phyloP scores from a whole-genome alignment of 2,329 filamentous ascomycete species.

The Penicillium sp. region DNA sequence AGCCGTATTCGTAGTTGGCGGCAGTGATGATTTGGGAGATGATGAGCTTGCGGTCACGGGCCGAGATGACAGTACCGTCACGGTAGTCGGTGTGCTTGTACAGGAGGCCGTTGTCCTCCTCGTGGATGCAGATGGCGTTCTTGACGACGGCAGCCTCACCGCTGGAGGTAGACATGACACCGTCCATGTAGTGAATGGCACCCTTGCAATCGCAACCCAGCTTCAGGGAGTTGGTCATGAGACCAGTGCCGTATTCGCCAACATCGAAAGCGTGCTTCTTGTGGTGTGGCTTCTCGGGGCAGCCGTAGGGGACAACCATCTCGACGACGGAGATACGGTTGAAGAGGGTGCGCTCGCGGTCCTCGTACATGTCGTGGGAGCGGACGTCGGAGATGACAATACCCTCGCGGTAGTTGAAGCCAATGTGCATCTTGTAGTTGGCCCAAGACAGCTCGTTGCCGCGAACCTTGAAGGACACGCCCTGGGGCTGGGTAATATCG shows the following conservation, averaged over 20 bases:
- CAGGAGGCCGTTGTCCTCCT: slow-evolving; percentile 39
- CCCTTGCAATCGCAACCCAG: slow-evolving; percentile 40
- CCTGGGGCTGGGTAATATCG: slow-evolving; percentile 38
- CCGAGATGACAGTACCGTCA: slow-evolving; percentile 83
- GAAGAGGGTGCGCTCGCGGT: slow-evolving; percentile 39
- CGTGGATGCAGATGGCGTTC: slow-evolving; percentile 40
- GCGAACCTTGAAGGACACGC: slow-evolving; percentile 39
- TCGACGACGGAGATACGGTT: slow-evolving; percentile 40
- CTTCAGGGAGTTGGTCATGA: slow-evolving; percentile 40
- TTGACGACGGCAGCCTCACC: slow-evolving; percentile 35
- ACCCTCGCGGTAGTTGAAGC: slow-evolving; percentile 60
- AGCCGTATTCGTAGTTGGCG: slow-evolving; percentile 90
- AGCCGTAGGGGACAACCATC: slow-evolving; percentile 39
- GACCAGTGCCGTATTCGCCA: slow-evolving; percentile 36
- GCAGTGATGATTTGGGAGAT: slow-evolving; percentile 91
- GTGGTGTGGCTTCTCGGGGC: slow-evolving; percentile 36
- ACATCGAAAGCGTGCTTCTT: slow-evolving; percentile 40
- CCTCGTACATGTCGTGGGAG: slow-evolving; percentile 36
- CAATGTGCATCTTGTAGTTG: slow-evolving; percentile 48
- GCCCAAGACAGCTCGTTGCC: slow-evolving; percentile 40
- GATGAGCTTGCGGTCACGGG: slow-evolving; percentile 81
- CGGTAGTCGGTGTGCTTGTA: slow-evolving; percentile 88
- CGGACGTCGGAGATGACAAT: slow-evolving; percentile 60
- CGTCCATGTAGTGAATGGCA: slow-evolving; percentile 39
- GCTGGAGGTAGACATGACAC: slow-evolving; percentile 31